These are phyloP conservation scores for Coleophoma cylindrospora DNA, from an alignment of 2,329 filamentous ascomycete genomes.

Conservation along the genomic window DNA sequence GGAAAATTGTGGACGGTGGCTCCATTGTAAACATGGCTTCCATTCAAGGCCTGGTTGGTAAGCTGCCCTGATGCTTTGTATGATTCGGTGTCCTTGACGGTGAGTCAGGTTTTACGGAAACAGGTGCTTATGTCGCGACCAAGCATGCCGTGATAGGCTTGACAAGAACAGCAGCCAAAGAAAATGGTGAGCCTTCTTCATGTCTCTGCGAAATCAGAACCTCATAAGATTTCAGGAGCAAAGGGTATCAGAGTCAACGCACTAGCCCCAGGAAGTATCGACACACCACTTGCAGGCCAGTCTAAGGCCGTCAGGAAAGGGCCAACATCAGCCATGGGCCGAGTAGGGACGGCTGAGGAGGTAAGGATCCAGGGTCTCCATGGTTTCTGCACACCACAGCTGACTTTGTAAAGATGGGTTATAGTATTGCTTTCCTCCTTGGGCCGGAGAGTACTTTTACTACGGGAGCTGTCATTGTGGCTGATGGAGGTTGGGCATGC, in stretches of 20 bases:
- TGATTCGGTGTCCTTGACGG: conserved; percentile 5
- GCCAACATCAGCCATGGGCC: conserved; percentile 29
- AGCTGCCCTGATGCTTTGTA: neutral
- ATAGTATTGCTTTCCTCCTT: conserved; percentile 41
- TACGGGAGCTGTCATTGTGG: conserved; percentile 20
- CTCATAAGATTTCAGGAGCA: neutral
- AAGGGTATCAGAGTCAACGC: conserved; percentile 12
- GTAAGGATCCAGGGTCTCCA: conserved; percentile 22
- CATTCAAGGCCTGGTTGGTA: conserved; percentile 43
- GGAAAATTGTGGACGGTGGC: conserved; percentile 31
- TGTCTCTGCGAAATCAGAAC: neutral
- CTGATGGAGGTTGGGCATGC: conserved; percentile 22
- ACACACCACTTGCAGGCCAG: conserved; percentile 44
- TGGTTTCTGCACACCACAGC: neutral
- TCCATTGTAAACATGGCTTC: conserved; percentile 36
- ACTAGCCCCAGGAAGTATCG: conserved; percentile 36
- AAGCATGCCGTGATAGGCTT: conserved; percentile 36
- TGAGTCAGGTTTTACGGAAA: conserved; percentile 22
- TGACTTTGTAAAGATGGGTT: conserved; percentile 12
- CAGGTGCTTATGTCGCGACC: conserved; percentile 29
- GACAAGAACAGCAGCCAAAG: conserved; percentile 32
- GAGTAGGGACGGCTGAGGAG: conserved; percentile 42
- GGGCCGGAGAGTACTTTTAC: conserved; percentile 26
- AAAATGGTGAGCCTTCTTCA: conserved; percentile 23
- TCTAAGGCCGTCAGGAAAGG: conserved; percentile 9